phyloP scores from a whole-genome alignment of 169 alveolate genomes.

The Besnoitia besnoiti region DNA sequence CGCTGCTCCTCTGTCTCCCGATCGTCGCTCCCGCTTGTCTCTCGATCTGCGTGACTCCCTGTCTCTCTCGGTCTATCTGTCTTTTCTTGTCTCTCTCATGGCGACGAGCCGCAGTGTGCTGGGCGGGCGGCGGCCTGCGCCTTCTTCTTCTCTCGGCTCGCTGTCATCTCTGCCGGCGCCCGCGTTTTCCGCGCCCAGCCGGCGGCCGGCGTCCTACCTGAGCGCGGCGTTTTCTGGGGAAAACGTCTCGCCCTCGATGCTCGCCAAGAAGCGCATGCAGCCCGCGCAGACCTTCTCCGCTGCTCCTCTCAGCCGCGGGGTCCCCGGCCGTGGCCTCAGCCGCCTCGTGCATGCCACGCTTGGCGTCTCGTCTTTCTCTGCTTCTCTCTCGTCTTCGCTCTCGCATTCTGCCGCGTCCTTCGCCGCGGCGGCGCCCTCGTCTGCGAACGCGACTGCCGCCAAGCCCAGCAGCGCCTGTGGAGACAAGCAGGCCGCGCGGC shows the following conservation, averaged over 20 bases:
- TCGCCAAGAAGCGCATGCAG: slow-evolving; percentile 1
- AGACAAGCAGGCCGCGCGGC: no score
- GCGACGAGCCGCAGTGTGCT: neutral
- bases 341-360: no score
- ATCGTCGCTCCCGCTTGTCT: no score
- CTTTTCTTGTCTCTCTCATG: neutral
- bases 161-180: neutral
- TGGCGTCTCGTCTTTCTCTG: no score
- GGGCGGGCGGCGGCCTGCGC: neutral
- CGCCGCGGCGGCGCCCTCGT: no score
- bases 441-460: no score
- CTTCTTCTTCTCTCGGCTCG: neutral
- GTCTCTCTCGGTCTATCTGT: neutral
- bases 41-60: neutral
- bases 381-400: no score
- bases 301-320: no score
- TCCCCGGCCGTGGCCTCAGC: no score
- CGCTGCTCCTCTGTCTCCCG: no score
- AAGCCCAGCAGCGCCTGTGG: no score
- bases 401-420: no score
- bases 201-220: slow-evolving; percentile 26
- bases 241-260: slow-evolving; percentile 34
- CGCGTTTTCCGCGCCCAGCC: neutral
- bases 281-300: neutral
- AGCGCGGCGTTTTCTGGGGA: slow-evolving; percentile 35